These are phyloP conservation scores for Fragaria ananassa DNA, from an alignment of 306 rosid genomes.

Conservation along the genomic window DNA sequence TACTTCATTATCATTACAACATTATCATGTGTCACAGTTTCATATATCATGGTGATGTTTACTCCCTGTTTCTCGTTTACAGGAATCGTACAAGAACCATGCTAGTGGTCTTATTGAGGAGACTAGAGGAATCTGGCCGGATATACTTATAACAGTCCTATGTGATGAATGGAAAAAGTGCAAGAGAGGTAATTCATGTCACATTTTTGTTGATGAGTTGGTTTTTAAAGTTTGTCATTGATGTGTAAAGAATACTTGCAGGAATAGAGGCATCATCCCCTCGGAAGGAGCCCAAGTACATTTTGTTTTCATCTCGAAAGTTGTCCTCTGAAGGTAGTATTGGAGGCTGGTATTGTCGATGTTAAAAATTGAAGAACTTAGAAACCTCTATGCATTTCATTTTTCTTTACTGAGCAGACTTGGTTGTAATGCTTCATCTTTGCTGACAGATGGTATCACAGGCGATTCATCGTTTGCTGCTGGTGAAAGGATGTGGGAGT, in stretches of 20 bases:
- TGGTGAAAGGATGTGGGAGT: conserved; percentile 85
- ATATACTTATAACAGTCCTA: conserved; percentile 64
- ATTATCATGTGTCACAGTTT: not conserved
- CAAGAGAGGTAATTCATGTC: conserved; percentile 67
- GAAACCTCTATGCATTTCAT: not conserved
- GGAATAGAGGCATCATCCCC: conserved; percentile 91
- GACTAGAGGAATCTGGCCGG: conserved; percentile 76
- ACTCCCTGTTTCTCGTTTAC: conserved; percentile 23
- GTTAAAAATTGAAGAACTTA: conserved; percentile 5
- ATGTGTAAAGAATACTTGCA: conserved; percentile 34
- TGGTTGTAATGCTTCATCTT: conserved; percentile 23
- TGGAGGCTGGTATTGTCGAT: not conserved
- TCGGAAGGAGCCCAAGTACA: conserved; percentile 59
- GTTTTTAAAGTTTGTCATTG: conserved; percentile 18
- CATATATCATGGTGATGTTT: not conserved
- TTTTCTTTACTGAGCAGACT: not conserved
- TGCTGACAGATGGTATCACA: conserved; percentile 45
- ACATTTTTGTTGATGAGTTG: conserved; percentile 21
- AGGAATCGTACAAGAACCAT: conserved; percentile 70
- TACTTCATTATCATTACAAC: not conserved
- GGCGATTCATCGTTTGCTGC: conserved; percentile 64
- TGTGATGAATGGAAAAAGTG: conserved; percentile 83
- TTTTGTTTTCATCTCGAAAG: conserved; percentile 52
- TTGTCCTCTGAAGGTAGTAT: conserved; percentile 50
- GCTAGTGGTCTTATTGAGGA: conserved; percentile 58